phyloP scores from a whole-genome alignment of 73 alveolate species.

The Diophrys sp. region DNA sequence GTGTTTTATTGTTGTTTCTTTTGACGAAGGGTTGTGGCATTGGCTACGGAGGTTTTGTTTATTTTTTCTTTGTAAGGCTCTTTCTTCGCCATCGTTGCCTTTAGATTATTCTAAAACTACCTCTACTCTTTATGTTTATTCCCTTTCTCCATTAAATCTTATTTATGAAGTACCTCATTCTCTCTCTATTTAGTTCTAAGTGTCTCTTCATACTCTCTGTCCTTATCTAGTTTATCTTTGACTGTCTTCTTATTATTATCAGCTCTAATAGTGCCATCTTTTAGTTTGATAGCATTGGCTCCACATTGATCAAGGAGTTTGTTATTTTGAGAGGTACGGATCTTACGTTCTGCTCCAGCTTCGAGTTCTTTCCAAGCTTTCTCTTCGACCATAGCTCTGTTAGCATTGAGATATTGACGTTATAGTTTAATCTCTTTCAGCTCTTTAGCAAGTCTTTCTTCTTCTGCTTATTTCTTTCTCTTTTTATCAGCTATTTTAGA shows the following conservation, averaged over 20 bases:
- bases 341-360: conserved; percentile 97
- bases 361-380: conserved; percentile 93
- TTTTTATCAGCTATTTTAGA: conserved; percentile 86
- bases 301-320: conserved; percentile 87
- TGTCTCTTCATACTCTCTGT: conserved; percentile 63
- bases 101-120: conserved; percentile 55
- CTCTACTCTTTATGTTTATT: conserved; percentile 80
- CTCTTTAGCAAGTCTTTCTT: conserved; percentile 92
- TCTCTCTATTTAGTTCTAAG: conserved; percentile 67
- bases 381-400: conserved; percentile 95
- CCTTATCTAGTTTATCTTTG: conserved; percentile 67
- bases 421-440: conserved; percentile 91
- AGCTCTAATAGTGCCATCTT: conserved; percentile 78
- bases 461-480: conserved; percentile 81
- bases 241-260: conserved; percentile 75
- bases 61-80: conserved; percentile 63
- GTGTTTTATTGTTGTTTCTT: conserved; percentile 7
- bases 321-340: conserved; percentile 80
- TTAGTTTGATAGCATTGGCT: conserved; percentile 76
- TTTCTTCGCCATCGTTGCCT: conserved; percentile 47
- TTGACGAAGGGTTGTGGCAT: conserved; percentile 41
- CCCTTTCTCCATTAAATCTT: conserved; percentile 77
- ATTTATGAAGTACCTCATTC: conserved; percentile 77
- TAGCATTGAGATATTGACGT: conserved; percentile 91
- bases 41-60: conserved; percentile 36